Evolutionary conservation across 768 basidiomycete species (phyloP), one percentile per base, ranked within the genome.

Genomic region (Naganishia kalamii): DNA sequence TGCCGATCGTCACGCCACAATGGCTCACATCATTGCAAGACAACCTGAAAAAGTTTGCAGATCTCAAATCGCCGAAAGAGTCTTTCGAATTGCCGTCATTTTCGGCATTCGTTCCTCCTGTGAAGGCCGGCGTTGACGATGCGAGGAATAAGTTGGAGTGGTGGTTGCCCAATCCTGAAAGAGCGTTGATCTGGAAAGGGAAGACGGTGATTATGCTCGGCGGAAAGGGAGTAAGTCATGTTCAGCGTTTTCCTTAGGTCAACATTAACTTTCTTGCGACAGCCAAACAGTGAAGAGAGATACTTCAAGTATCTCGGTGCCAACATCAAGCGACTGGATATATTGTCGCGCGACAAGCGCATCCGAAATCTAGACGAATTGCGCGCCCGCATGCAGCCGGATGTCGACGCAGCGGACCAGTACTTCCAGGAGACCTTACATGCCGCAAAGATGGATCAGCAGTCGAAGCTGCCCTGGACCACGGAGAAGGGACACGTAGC

Each of bases 131-230:
- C 15, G 37, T 63, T 11, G 35, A 41, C 23, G 62, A 63, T 40
- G 35, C 21, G 6, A 12, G 62, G 25, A 49, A 48, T 23, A 50
- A 51, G 12, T 21, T 37, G 19, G 2, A 23, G 4, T 63, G 62
- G 62, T 63, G 62, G 62, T n/a, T 25, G 23, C 62, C 62, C 17
- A 21, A 63, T 27, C n/a, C 30, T 1, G n/a, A 7, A n/a, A 63
- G 62, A 40, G 5, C 17, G 33, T 13, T 4, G 35, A 63, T 63
- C 3, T 63, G 62, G 62, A 50, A 51, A n/a, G 62, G 62, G 13
- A 50, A 33, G 21, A 63, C 62, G 5, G 62, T 63, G 35, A n/a
- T 63, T 21, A 50, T 49, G 21, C 47, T 63, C 13, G 48, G 62
- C 11, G 49, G 49, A n/a, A 50, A 41, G 23, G 13, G 21, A 5